Conservation (phyloP, 495 filamentous ascomycete genomes). For the Xylaria curta region DNA sequence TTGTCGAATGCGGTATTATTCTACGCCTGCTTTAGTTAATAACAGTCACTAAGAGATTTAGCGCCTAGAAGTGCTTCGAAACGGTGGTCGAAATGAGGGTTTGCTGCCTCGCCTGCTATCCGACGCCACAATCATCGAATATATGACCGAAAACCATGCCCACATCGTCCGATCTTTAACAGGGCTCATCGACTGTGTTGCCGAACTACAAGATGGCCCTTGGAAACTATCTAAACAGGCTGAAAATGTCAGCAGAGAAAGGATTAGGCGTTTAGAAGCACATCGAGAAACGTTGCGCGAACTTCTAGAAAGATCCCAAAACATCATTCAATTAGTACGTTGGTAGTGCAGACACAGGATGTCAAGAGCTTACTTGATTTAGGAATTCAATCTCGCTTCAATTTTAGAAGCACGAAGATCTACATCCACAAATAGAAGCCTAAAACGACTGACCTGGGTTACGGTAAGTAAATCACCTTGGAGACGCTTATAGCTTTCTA, state of each 20-base stretch:
- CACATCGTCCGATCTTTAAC: neutral
- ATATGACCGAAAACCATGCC: neutral
- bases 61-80: neutral
- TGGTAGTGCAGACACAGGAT: neutral
- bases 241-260: neutral
- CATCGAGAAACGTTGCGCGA: neutral
- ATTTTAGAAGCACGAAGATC: constrained; percentile 11
- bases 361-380: neutral
- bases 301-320: neutral
- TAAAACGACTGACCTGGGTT: constrained; percentile 12
- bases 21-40: neutral
- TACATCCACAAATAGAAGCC: constrained; percentile 8
- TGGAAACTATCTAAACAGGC: neutral
- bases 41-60: neutral
- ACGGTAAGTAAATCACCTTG: neutral
- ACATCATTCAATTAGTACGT: neutral
- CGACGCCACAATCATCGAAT: constrained; percentile 3
- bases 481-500: neutral
- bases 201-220: neutral
- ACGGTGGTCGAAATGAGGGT: neutral
- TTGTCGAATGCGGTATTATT: neutral
- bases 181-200: neutral
- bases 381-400: constrained; percentile 18
- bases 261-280: neutral
- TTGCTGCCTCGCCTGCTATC: neutral